These are phyloP conservation scores for Larix sibirica DNA, from an alignment of 83 land plant species.

Conservation along the genomic window DNA sequence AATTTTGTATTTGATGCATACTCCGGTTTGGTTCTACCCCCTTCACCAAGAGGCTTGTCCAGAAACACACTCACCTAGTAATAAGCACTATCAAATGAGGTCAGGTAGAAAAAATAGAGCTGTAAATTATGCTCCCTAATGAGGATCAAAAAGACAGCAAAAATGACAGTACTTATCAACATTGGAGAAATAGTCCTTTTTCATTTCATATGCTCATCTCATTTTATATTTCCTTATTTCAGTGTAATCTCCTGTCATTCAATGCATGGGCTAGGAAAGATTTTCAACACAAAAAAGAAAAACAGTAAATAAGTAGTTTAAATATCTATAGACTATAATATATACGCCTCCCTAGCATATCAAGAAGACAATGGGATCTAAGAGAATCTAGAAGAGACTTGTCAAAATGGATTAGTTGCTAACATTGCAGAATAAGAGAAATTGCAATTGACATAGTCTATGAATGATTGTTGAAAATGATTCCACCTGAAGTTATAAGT, in stretches of 20 bases:
- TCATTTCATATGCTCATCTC: not conserved
- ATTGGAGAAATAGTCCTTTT: not conserved
- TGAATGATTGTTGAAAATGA: no score
- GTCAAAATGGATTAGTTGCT: not conserved
- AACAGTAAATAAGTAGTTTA: not conserved
- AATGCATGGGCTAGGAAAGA: not conserved
- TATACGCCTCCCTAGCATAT: not conserved
- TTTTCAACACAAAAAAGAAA: not conserved
- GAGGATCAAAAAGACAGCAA: not conserved
- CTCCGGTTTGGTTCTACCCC: not conserved
- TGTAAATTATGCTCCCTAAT: not conserved
- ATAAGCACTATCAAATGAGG: not conserved
- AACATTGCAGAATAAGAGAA: not conserved
- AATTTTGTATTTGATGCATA: not conserved
- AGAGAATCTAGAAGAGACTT: not conserved
- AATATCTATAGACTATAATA: not conserved
- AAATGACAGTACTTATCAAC: not conserved
- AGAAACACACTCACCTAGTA: constrained; percentile 2
- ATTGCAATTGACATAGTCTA: not conserved
- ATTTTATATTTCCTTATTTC: not conserved
- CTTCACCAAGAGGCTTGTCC: not conserved
- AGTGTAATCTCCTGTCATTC: not conserved
- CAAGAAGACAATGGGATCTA: not conserved
- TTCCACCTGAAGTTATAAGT: no score
- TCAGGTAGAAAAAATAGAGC: not conserved